Evolutionary conservation across 345 rosid genomes (phyloP), one percentile per base, ranked within the genome.

Genomic region (Microthlaspi erraticum): DNA sequence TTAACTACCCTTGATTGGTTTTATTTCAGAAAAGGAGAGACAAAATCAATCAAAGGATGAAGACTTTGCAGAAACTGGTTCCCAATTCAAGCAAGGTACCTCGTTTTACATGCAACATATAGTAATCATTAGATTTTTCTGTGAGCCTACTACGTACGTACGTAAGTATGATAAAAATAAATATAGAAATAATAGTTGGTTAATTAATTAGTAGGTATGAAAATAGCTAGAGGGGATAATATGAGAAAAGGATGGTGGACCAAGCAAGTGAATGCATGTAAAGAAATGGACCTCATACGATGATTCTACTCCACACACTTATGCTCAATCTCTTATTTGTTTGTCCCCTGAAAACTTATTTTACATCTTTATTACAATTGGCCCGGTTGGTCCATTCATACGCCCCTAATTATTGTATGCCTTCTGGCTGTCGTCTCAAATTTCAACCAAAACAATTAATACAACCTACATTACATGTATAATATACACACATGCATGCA

Each of bases 21-120:
- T 42, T 10, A 37, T 64, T 67, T 44, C 90, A 94, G 99, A 94
- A 89, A 80, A 84, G 99, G 77, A 89, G 99, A 78, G 99, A 94
- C 54, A 91, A 94, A 85, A 94, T 94, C 66, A 94, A 94, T 63
- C 95, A 89, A 71, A 89, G 90, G 83, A 91, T 94, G 95, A 94
- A 86, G 88, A 89, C 96, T 13, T 83, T 94, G 73, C 99, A 94
- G 84, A 94, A 94, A 69, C 57, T 94, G 83, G 95, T 94, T 75
- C 99, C 99, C 39, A 94, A 88, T 78, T 91, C 97, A 49, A 94
- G 85, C 77, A 89, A 94, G 99, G 99, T 94, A 84, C 56, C 60
- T 62, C 37, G 7, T 7, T 61, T 19, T 59, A 59, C 60, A 50
- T 46, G 65, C 53, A 65, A 49, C 29, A 52, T 52, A 26, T 26